Base-by-base conservation (phyloP, 768 basidiomycete genomes). In the Fistulinella prunicolor region DNA sequence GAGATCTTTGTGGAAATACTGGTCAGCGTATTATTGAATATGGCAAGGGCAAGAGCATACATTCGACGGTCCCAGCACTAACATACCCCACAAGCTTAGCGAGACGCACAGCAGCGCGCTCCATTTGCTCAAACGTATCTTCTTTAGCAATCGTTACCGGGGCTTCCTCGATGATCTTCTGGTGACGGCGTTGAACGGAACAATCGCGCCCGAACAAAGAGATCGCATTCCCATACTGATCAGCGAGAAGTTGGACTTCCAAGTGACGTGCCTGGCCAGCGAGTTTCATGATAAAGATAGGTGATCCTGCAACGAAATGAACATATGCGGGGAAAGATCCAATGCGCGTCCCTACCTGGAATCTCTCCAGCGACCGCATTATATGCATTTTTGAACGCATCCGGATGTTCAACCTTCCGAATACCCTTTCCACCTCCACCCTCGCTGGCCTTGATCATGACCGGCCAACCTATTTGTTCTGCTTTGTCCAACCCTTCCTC, bases 371-470 rank as follows among this genome's bases (percentile, higher is more conserved):
- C 80, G 9, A 98, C 96, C 6, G 96, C 96, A 55, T 89, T 80
- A 70, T 84, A 99, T 23, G 94, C 86, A 63, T 94, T 95, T 72
- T 89, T 94, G 78, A 99, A 98, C 42, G 81, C 80, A 38, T 93
- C 89, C 2, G 86, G 74, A 40, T 73, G 71, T 42, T 95, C 91
- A 23, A 99, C 96, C 73, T 89, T 98, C 46, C 96, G 79, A 50
- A 99, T 99, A 71, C 96, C 96, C 70, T 99, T 99, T 50, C 96
- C 96, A 69, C 96, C 96, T 58, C 96, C 96, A 56, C 96, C 96
- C 69, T 99, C 96, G 55, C 89, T 93, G 6, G 96, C 96, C 75
- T 99, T 99, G 75, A 99, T 98, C 96, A 99, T 99, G 54, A 99
- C 83, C 0, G 96, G 96, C 78, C 81, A 98, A 10, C 95, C 94